Conservation (phyloP, 2,329 filamentous ascomycete species). For the Ophiostoma sp. region DNA sequence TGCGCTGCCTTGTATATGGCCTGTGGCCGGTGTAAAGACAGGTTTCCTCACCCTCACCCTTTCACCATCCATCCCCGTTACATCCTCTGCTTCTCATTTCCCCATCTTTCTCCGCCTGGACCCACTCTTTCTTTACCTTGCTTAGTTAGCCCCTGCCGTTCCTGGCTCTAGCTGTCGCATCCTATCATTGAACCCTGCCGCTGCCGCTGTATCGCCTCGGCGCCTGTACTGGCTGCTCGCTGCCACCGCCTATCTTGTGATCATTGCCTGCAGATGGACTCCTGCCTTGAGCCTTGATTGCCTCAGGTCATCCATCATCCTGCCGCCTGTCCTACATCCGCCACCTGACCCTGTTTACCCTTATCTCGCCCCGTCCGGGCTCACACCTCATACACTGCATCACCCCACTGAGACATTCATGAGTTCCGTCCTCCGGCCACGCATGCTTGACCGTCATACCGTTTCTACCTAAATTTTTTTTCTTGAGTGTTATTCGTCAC, state of each 20-base stretch:
- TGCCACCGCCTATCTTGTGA: not conserved
- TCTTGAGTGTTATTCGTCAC: too few relatives aligned
- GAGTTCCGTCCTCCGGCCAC: not conserved
- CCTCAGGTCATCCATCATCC: not conserved
- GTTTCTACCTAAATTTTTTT: not conserved
- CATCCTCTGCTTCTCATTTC: slow-evolving; percentile 14
- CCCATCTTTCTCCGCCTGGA: slow-evolving; percentile 16
- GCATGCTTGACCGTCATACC: not conserved
- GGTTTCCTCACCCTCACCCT: not conserved
- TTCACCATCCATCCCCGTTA: not conserved
- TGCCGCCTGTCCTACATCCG: not conserved
- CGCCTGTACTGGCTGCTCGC: too few relatives aligned
- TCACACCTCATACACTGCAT: slow-evolving; percentile 12
- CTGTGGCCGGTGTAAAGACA: not conserved
- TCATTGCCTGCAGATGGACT: not conserved
- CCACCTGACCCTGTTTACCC: not conserved
- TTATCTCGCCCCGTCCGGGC: not conserved
- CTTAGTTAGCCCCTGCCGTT: not conserved
- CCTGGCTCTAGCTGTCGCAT: slow-evolving; percentile 1
- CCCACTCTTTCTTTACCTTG: slow-evolving; percentile 11
- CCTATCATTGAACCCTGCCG: not conserved
- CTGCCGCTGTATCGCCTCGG: not conserved
- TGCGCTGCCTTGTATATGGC: not conserved
- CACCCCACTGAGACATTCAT: slow-evolving; percentile 20
- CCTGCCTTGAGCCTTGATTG: not conserved